These are phyloP conservation scores for Heliocybe sulcata DNA, from an alignment of 1,284 basidiomycete genomes.

Conservation along the genomic window DNA sequence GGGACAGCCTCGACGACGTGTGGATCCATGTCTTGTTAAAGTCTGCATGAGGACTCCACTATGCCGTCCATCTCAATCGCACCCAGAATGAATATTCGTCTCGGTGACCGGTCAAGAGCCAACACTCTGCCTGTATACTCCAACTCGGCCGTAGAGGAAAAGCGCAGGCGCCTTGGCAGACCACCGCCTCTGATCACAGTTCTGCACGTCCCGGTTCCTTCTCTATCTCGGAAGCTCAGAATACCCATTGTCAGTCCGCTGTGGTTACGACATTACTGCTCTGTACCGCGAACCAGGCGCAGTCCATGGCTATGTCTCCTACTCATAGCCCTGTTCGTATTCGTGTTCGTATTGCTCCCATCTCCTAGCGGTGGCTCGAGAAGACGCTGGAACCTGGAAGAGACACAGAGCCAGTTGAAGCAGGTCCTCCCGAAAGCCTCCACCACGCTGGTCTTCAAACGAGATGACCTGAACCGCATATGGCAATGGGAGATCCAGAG, in stretches of 20 bases:
- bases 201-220: background rate
- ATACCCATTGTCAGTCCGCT: background rate
- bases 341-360: background rate
- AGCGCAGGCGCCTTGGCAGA: background rate
- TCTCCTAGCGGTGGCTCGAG: background rate
- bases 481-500: constrained; percentile 77
- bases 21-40: background rate
- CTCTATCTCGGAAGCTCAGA: background rate
- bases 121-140: background rate
- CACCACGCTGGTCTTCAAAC: constrained; percentile 53
- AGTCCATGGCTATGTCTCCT: background rate
- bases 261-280: background rate
- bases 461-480: constrained; percentile 58
- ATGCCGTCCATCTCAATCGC: background rate
- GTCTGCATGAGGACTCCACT: background rate
- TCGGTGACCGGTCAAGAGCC: background rate
- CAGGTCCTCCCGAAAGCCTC: background rate
- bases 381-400: background rate
- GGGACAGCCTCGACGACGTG: too few relatives aligned
- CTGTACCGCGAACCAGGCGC: background rate
- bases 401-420: background rate
- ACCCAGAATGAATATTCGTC: background rate
- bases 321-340: background rate
- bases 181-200: background rate
- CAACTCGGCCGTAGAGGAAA: background rate